Base-by-base conservation (phyloP, 352 stramenopile genomes). In the Globisporangium paroecandrum region DNA sequence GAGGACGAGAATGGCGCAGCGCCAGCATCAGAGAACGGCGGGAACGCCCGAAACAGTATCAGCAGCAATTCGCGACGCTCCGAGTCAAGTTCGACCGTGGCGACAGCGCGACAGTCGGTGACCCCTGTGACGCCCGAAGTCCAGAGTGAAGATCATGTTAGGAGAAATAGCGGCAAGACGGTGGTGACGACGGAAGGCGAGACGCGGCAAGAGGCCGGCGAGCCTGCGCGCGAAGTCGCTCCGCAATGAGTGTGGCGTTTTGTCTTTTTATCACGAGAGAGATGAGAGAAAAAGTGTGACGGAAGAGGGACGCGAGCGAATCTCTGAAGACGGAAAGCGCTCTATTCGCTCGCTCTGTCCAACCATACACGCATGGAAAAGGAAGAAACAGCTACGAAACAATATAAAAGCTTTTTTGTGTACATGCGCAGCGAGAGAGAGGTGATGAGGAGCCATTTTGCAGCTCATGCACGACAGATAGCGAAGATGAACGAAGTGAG, bases 181-280 rank as follows among this genome's bases (percentile, higher is more conserved):
- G 75, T 47, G 32, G 66, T 65, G 47, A 62, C 72, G 47, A 64
- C 62, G 5, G 61, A 78, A 22, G 58, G 76, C 63, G 62, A 80
- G 64, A 27, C 74, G 74, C 74, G 74, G 43, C 78, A 85, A 78
- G 76, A 79, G 62, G 74, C 78, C 7, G 78, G 78, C 3, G 78
- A 85, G 59, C 76, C 78, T 38, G 76, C 78, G 55, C 76, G 74
- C 43, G 78, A 85, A 76, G 78, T 83, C 22, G 46, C 64, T 8
- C 43, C 65, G 24, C 47, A 34, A 38, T 57, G 27, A 55, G 34
- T 51, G 22, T 41, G 46, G 9, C 9, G 22, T 32, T 9, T 13
- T 49, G 15, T 51, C 18, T 51, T 24, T n/a, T 9, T 18, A n/a
- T 38, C 32, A 51, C 9, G 5, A 18, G 13, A 38, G 43, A 29